A percentile compares a stretch with the other conserved stretches of the same genome.
Conservation (phyloP, 179 eudicot species). For the Pouteria campechiana region DNA sequence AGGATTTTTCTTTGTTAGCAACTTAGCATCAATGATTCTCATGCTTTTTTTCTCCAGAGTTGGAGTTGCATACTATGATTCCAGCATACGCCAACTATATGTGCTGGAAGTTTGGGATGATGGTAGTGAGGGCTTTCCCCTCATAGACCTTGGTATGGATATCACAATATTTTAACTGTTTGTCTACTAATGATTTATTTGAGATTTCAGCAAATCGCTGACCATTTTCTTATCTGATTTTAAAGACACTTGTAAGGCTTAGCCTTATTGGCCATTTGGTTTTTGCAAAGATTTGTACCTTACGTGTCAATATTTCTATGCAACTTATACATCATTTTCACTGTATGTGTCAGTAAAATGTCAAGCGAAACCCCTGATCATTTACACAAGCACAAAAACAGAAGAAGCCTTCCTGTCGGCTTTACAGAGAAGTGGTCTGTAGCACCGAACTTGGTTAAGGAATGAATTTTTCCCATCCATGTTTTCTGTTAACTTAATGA, state of each 20-base stretch:
- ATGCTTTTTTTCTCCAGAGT: constrained; percentile 31
- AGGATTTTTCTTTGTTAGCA: no score
- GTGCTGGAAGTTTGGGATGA: constrained; percentile 96
- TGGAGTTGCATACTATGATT: constrained; percentile 86
- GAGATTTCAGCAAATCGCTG: no score
- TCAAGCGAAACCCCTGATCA: constrained; percentile 78
- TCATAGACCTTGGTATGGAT: constrained; percentile 67
- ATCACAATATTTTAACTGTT: no score
- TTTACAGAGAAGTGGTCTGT: constrained; percentile 68
- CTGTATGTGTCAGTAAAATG: constrained; percentile 55
- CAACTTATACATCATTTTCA: not conserved
- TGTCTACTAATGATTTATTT: no score
- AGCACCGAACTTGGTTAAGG: constrained; percentile 1
- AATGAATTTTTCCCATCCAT: constrained; percentile 5
- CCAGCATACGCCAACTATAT: constrained; percentile 61
- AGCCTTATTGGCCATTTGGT: not conserved
- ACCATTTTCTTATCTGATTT: no score
- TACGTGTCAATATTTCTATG: not conserved
- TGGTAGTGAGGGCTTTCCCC: constrained; percentile 49
- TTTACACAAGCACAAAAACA: constrained; percentile 87
- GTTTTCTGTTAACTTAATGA: constrained; percentile 6
- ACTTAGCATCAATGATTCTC: not conserved
- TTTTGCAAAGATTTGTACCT: not conserved
- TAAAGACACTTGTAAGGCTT: not conserved
- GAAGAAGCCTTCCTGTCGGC: constrained; percentile 76